phyloP scores from a whole-genome alignment of 371 early-diverging fungal species.

The Aphelidium insulamus region DNA sequence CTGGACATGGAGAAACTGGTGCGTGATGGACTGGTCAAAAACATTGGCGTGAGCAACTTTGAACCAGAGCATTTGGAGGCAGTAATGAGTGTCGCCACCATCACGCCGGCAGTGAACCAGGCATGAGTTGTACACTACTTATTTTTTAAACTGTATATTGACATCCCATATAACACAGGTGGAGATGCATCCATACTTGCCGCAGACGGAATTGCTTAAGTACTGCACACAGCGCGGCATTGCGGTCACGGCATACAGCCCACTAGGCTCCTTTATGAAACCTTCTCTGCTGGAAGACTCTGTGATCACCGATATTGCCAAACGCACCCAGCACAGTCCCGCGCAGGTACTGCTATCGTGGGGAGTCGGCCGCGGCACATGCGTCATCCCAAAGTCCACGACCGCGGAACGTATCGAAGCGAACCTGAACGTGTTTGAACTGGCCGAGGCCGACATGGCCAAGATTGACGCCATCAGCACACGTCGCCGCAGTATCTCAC shows the following conservation, averaged over 20 bases:
- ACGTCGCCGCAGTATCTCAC: too few relatives aligned
- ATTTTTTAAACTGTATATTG: too few relatives aligned
- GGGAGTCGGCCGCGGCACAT: conserved; percentile 39
- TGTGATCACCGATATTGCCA: conserved; percentile 30
- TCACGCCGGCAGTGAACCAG: conserved; percentile 68
- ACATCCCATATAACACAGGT: too few relatives aligned
- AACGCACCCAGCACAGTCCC: conserved; percentile 37
- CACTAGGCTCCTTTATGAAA: conserved; percentile 29
- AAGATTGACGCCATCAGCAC: conserved; percentile 15
- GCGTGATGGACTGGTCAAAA: conserved; percentile 27
- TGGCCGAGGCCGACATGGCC: conserved; percentile 17
- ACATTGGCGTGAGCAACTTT: conserved; percentile 42
- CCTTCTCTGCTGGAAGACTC: conserved; percentile 14
- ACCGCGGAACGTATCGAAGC: conserved; percentile 20
- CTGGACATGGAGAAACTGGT: conserved; percentile 32
- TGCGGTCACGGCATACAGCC: conserved; percentile 57
- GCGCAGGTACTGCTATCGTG: conserved; percentile 52
- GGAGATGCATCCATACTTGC: conserved; percentile 75
- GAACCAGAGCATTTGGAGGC: conserved; percentile 38
- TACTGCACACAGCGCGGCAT: conserved; percentile 45
- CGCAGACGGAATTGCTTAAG: conserved; percentile 39
- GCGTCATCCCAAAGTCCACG: conserved; percentile 36
- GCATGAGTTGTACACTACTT: too few relatives aligned
- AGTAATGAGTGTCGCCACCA: conserved; percentile 32
- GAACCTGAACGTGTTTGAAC: conserved; percentile 22